These are phyloP conservation scores for Chimonanthus praecox DNA, from an alignment of 164 flowering plant species.

Conservation along the genomic window DNA sequence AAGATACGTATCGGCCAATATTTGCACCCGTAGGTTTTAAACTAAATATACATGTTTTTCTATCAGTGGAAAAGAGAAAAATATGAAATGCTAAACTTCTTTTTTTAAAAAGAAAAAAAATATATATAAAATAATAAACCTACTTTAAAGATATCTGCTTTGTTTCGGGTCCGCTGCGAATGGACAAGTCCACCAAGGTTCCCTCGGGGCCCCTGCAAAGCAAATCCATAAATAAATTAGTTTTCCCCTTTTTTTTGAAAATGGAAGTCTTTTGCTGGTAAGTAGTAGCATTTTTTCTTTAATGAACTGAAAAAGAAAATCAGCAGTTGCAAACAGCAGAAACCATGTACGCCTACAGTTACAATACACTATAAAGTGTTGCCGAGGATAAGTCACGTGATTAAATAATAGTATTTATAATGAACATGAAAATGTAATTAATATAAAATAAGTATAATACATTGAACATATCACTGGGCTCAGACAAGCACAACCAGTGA, in stretches of 20 bases:
- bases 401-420: too few species aligned
- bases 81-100: neutral
- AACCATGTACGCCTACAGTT: too few species aligned
- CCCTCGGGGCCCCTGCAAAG: constrained; percentile 90
- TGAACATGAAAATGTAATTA: too few species aligned
- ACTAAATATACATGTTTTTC: neutral
- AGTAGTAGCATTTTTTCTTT: neutral
- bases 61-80: neutral
- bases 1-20: too few species aligned
- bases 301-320: neutral
- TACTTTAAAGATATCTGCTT: constrained; percentile 64
- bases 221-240: constrained; percentile 9
- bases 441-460: too few species aligned
- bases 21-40: too few species aligned
- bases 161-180: constrained; percentile 62
- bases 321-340: neutral
- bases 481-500: too few species aligned
- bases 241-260: neutral
- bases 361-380: too few species aligned
- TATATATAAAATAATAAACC: constrained; percentile 15
- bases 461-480: too few species aligned
- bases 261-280: neutral
- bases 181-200: constrained; percentile 60
- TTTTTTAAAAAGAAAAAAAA: neutral
- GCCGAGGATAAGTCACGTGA: too few species aligned